Evolutionary conservation across 179 eudicot species (phyloP).

Genomic region (Sideroxylon spinosum): DNA sequence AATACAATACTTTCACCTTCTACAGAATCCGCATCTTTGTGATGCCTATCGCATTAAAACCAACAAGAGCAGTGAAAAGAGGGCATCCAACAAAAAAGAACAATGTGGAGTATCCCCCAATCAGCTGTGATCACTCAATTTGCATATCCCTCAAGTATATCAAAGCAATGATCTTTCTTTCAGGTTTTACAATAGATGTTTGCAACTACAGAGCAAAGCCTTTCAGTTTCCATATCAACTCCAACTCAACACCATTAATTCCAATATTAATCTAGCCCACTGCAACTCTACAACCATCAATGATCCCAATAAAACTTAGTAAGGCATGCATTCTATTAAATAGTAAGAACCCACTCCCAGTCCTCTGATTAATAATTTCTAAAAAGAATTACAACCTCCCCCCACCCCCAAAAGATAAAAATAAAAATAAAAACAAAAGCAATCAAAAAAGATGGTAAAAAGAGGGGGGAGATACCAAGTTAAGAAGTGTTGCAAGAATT

Average conservation of each 20-base stretch:
- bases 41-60: not conserved
- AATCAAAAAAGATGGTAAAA: not conserved
- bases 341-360: too few species aligned
- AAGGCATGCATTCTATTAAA: too few species aligned
- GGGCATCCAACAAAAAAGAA: not conserved
- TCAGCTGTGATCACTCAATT: not conserved
- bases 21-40: too few species aligned
- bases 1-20: not conserved
- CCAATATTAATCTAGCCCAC: too few species aligned
- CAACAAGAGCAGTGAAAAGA: not conserved
- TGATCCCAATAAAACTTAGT: too few species aligned
- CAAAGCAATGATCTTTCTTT: not conserved
- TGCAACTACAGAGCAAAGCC: not conserved
- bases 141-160: not conserved
- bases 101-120: not conserved
- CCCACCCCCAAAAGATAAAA: not conserved
- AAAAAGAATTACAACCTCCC: not conserved
- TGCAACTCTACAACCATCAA: too few species aligned
- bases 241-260: not conserved
- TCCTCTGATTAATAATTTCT: not conserved
- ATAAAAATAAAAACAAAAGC: not conserved
- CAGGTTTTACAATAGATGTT: not conserved
- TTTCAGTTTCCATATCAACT: not conserved
- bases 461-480: conserved; percentile 52
- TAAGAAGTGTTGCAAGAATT: conserved; percentile 90